phyloP scores from a whole-genome alignment of 495 filamentous ascomycete species.

The Extremus antarcticus region DNA sequence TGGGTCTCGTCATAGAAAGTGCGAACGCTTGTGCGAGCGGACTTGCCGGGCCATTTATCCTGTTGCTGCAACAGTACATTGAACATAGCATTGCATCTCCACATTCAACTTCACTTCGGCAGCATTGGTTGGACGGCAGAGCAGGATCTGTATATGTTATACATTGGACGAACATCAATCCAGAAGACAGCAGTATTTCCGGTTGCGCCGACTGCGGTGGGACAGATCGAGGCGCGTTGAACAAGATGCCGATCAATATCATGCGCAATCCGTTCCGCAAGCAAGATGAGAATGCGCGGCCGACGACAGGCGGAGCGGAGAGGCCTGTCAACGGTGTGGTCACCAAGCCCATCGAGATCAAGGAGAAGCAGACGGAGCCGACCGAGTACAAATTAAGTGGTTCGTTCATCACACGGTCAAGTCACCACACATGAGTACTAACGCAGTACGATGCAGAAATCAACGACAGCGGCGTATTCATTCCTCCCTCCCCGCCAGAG shows the following conservation, averaged over 20 bases:
- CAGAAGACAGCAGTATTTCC: not conserved
- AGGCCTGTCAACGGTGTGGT: constrained; percentile 7
- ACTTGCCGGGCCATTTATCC: not conserved
- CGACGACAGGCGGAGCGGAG: constrained; percentile 5
- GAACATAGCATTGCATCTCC: not conserved
- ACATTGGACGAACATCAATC: not conserved
- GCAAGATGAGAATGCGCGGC: constrained; percentile 25
- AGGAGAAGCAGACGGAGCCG: constrained; percentile 21
- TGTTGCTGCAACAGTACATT: not conserved
- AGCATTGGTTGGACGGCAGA: not conserved
- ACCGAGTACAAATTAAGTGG: constrained; percentile 35
- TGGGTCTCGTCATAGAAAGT: not conserved
- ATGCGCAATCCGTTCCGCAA: constrained; percentile 33
- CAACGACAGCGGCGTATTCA: constrained; percentile 91
- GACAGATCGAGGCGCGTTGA: not conserved
- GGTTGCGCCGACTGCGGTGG: not conserved
- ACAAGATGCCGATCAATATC: constrained; percentile 26
- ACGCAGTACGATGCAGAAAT: constrained; percentile 51
- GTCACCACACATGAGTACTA: too few relatives aligned
- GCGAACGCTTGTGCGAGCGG: too few relatives aligned
- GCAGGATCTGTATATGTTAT: not conserved
- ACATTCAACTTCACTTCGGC: not conserved
- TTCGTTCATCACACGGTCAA: too few relatives aligned
- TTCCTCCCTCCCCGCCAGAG: constrained; percentile 87
- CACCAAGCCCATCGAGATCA: constrained; percentile 22